Evolutionary conservation across 768 basidiomycete species (phyloP).

Genomic region (Naganishia randhawae): DNA sequence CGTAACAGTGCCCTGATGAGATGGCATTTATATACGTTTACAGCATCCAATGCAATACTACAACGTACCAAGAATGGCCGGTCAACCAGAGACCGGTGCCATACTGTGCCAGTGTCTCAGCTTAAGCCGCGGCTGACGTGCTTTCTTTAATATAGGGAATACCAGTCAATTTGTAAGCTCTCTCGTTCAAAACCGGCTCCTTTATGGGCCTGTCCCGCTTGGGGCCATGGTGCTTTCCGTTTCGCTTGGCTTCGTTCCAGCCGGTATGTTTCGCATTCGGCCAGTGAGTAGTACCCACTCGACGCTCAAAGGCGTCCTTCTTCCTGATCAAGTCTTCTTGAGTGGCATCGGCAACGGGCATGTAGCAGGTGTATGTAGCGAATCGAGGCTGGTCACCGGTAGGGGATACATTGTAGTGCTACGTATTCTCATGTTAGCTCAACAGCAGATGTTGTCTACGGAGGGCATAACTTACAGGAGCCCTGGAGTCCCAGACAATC

Average conservation of each 20-base stretch:
- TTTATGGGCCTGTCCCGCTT: conserved; percentile 25
- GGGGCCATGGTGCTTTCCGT: conserved; percentile 23
- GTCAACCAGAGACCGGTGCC: no score
- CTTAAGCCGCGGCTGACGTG: background rate
- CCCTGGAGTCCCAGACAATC: conserved; percentile 45
- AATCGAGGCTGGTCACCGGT: conserved; percentile 32
- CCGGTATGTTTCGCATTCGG: conserved; percentile 30
- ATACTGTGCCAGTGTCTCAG: no score
- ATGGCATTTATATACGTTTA: no score
- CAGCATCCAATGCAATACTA: no score
- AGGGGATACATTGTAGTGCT: conserved; percentile 40
- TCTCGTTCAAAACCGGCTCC: conserved; percentile 23
- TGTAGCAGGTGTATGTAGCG: conserved; percentile 42
- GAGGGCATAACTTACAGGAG: conserved; percentile 13
- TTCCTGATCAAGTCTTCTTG: conserved; percentile 33
- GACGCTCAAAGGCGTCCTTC: conserved; percentile 27
- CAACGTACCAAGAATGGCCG: no score
- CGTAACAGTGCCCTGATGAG: no score
- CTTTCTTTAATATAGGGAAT: conserved; percentile 11
- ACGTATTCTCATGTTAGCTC: conserved; percentile 22
- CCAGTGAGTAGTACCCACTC: conserved; percentile 33
- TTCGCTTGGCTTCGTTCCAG: conserved; percentile 27
- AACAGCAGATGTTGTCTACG: background rate
- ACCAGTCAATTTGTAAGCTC: conserved; percentile 19
- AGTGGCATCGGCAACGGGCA: conserved; percentile 33